Conservation (phyloP, 768 basidiomycete species). For the Boletus pseudopeckii region DNA sequence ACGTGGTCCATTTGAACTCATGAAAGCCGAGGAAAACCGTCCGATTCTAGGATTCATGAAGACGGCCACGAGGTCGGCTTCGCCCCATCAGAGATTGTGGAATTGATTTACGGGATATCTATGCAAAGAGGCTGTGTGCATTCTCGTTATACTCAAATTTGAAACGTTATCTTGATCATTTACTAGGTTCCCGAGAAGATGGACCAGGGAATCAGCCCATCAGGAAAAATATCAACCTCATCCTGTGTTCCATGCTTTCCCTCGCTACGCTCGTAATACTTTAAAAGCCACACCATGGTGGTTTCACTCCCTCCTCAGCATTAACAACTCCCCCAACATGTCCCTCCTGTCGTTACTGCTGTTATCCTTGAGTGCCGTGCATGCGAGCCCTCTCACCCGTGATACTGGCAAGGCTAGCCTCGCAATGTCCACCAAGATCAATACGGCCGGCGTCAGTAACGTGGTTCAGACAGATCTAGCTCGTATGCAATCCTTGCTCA, state of each 20-base stretch:
- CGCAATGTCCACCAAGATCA: constrained; percentile 11
- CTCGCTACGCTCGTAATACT: background rate
- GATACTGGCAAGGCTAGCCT: constrained; percentile 14
- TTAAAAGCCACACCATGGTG: background rate
- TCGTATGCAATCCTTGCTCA: constrained; percentile 10
- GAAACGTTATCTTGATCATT: background rate
- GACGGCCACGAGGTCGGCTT: background rate
- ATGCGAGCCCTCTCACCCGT: constrained; percentile 11
- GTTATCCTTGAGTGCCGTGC: background rate
- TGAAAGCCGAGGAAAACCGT: background rate
- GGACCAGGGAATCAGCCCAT: too few relatives aligned
- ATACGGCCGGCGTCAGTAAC: constrained; percentile 5
- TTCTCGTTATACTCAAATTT: background rate
- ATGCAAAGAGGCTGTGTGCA: background rate
- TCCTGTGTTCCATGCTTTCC: background rate
- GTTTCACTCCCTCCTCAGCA: background rate
- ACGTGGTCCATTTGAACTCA: background rate
- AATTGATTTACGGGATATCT: background rate
- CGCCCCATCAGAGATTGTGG: background rate
- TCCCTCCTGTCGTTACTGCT: constrained; percentile 8
- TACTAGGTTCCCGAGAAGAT: background rate
- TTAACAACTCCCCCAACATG: background rate
- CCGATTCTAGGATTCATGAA: background rate
- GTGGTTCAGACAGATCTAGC: constrained; percentile 18
- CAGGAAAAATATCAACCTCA: background rate